Base-by-base conservation (phyloP, 2,329 filamentous ascomycete species). In the Phialocephala subalpina region DNA sequence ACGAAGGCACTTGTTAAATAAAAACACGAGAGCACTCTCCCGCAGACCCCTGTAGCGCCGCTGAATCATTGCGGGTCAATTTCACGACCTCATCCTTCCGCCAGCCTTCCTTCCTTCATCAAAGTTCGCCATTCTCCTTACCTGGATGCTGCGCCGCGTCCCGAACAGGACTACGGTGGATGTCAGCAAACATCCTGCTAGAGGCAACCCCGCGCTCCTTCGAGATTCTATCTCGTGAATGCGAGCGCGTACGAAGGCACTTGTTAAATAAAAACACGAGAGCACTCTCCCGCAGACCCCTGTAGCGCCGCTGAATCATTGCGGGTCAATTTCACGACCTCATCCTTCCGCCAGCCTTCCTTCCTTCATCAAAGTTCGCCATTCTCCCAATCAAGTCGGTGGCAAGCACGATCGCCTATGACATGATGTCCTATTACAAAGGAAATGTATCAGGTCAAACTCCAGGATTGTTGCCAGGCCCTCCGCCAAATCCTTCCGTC, bases 401-500 rank as follows among this genome's bases (percentile, higher is more conserved):
- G 3, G 73, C 76, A 22, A 68, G 71, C 57, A 73, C 67, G 12
- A 70, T 76, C 33, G 82, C 82, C 6, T 77, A 82, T 65, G 81
- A 82, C 55, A 80, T 87, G 77, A 82, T 87, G 72, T 75, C 75
- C 35, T 83, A 84, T 68, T 87, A 87, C 70, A 82, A 80, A 1
- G 80, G 80, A 22, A 80, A 82, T 60, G 67, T 77, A 29, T 78
- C 81, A 11, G 82, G 81, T 42, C 80, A 83, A 63, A 78, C 80
- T 38, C 82, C 83, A 0, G 83, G 83, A 35, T 80, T 82, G 64
- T 67, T 87, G 60, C 79, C 82, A 47, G 70, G 77, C 2, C 71
- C 73, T 9, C 66, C 69, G 8, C 49, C 59, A 18, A 67, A 45
- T 25, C 64, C 67, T 20, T 14, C 22, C 18, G 36, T 67, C 33